Percentiles rank a stretch among this genome's conserved stretches.
phyloP scores from a whole-genome alignment of 495 filamentous ascomycete species.

The Aspergillus leporis region DNA sequence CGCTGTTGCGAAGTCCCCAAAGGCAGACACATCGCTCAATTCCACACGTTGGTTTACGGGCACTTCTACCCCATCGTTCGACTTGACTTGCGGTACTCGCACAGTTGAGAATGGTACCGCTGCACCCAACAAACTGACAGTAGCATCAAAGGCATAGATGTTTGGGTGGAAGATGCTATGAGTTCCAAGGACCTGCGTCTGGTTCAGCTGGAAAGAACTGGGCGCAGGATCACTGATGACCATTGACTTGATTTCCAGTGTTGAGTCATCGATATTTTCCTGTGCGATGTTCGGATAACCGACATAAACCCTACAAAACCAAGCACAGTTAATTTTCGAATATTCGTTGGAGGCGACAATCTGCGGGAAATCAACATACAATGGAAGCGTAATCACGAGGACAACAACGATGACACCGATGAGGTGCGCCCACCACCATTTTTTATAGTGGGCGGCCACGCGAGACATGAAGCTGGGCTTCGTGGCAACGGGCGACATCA shows the following conservation, averaged over 20 bases:
- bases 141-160: constrained; percentile 56
- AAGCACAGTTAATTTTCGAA: constrained; percentile 1
- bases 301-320: constrained; percentile 62
- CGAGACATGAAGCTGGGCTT: constrained; percentile 38
- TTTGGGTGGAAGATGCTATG: constrained; percentile 52
- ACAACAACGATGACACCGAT: constrained; percentile 57
- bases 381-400: constrained; percentile 59
- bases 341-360: background rate
- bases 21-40: constrained; percentile 52
- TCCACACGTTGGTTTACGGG: constrained; percentile 55
- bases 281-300: constrained; percentile 74
- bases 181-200: constrained; percentile 48
- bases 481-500: constrained; percentile 6
- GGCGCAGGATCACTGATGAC: constrained; percentile 58
- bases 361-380: constrained; percentile 56
- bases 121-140: constrained; percentile 50
- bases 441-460: constrained; percentile 49
- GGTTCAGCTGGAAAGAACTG: constrained; percentile 55
- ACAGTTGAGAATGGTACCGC: constrained; percentile 58
- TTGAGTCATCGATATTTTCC: constrained; percentile 62
- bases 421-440: constrained; percentile 75
- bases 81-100: constrained; percentile 54
- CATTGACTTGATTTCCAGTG: constrained; percentile 59
- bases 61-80: constrained; percentile 53
- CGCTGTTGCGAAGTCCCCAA: constrained; percentile 57